phyloP scores from a whole-genome alignment of 345 rosid genomes.

The Melaleuca alternifolia region DNA sequence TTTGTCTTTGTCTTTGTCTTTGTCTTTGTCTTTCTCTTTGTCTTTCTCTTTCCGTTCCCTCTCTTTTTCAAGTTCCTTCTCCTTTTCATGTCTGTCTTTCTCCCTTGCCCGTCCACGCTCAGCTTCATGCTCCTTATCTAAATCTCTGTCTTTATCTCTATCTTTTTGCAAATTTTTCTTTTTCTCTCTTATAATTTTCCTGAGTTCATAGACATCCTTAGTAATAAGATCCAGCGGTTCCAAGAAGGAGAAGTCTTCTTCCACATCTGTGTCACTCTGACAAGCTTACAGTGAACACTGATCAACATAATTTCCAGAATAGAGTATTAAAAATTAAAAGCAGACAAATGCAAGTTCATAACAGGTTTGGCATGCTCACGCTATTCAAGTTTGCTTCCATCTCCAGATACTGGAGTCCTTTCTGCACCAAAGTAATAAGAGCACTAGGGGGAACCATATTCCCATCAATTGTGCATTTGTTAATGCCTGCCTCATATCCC shows the following conservation, averaged over 20 bases:
- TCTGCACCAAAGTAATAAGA: constrained; percentile 80
- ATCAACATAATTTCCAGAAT: constrained; percentile 14
- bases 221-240: constrained; percentile 96
- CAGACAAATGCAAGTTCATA: background rate
- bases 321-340: background rate
- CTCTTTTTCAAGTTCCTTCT: constrained; percentile 47
- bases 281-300: constrained; percentile 21
- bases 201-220: constrained; percentile 72
- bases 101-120: constrained; percentile 56
- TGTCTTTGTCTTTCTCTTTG: background rate
- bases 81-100: constrained; percentile 61
- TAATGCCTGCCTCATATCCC: constrained; percentile 92
- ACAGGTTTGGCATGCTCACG: constrained; percentile 34
- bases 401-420: constrained; percentile 95
- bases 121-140: constrained; percentile 44
- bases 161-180: constrained; percentile 50
- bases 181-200: constrained; percentile 67
- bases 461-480: constrained; percentile 81
- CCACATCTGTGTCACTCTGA: constrained; percentile 73
- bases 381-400: constrained; percentile 92
- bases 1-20: background rate
- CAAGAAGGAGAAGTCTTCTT: constrained; percentile 93
- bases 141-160: constrained; percentile 56
- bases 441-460: constrained; percentile 95
- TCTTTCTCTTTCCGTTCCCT: constrained; percentile 48